Evolutionary conservation across 805 yeast genomes (phyloP), one percentile per base, ranked within the genome.

Genomic region (Nakazawaea wickerhamii): DNA sequence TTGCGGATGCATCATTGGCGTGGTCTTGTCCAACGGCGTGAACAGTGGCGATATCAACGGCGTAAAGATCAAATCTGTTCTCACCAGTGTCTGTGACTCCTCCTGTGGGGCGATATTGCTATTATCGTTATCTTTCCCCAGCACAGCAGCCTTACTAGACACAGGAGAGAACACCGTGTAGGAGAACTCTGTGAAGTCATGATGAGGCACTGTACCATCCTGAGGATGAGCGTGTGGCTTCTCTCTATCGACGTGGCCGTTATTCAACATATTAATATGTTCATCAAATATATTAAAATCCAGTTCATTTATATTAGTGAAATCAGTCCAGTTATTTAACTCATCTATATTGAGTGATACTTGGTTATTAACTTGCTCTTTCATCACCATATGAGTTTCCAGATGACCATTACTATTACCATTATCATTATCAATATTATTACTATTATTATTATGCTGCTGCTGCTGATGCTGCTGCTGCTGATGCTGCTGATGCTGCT

Each of bases 11-110:
- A 17, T 31, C 35, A 28, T 28, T 31, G 18, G 32, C 3, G 23
- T 20, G 23, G 35, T 38, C 33, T 47, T 48, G 17, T 73, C 87
- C 52, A 71, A 52, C 1, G 88, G 88, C 3, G 88, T 77, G 13
- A 79, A 83, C 8, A 84, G 81, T 0, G 95, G 95, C 2, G 90
- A 81, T 1, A 81, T 75, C 47, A 84, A 66, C 0, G 95, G 93
- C 1, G 93, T 84, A 60, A 81, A 84, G 4, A 75, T 75, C 38
- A 75, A 76, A 46, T 77, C 81, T 1, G 82, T 79, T 34, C 78
- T 61, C 2, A 76, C 68, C 23, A 25, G 32, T 14, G 37, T 18
- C 14, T 34, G 37, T 21, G 21, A 31, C 15, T 30, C 17, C 4
- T n/a, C 42, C 23, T 39, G 31, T 22, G 31, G 22, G 15, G n/a